Conservation (phyloP, 2,329 filamentous ascomycete species). For the Pseudomassariella vexata region DNA sequence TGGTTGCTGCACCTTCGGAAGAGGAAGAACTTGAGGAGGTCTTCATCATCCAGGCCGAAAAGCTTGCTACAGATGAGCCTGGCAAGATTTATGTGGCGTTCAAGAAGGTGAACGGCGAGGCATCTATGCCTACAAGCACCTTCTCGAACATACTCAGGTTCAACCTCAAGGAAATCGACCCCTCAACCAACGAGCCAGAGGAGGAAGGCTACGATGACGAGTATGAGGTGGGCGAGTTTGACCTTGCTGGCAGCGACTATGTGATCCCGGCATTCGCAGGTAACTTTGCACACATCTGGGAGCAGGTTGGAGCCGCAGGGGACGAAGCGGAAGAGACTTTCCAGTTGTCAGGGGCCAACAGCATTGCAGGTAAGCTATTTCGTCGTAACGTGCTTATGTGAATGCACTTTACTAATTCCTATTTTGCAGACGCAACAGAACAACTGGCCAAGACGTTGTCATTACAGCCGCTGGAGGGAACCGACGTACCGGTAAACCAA, state of each 20-base stretch:
- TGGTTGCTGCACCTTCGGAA: constrained; percentile 72
- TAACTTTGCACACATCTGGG: constrained; percentile 94
- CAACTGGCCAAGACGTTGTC: constrained; percentile 81
- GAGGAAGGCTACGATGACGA: constrained; percentile 93
- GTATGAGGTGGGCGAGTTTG: constrained; percentile 92
- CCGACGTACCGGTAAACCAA: constrained; percentile 80
- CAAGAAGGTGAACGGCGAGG: constrained; percentile 72
- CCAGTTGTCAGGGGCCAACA: constrained; percentile 82
- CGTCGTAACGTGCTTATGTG: too few relatives aligned
- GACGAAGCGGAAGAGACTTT: constrained; percentile 90
- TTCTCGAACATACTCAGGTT: constrained; percentile 96
- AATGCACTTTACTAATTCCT: too few relatives aligned
- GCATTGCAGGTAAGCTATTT: constrained; percentile 80
- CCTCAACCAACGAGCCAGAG: constrained; percentile 86
- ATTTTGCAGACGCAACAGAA: constrained; percentile 82
- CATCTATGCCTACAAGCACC: constrained; percentile 68
- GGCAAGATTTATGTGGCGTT: constrained; percentile 95
- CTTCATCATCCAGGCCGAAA: constrained; percentile 86
- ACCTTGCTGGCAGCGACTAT: constrained; percentile 88
- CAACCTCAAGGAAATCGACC: constrained; percentile 96
- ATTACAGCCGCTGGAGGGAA: constrained; percentile 89
- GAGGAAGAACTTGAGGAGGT: constrained; percentile 84
- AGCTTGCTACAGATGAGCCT: constrained; percentile 76
- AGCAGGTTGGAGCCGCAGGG: constrained; percentile 81
- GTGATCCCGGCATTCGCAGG: constrained; percentile 88